A percentile compares a stretch with the other conserved stretches of the same genome.
phyloP scores from a whole-genome alignment of 495 filamentous ascomycete species.

The Penicillium longicatenatum region DNA sequence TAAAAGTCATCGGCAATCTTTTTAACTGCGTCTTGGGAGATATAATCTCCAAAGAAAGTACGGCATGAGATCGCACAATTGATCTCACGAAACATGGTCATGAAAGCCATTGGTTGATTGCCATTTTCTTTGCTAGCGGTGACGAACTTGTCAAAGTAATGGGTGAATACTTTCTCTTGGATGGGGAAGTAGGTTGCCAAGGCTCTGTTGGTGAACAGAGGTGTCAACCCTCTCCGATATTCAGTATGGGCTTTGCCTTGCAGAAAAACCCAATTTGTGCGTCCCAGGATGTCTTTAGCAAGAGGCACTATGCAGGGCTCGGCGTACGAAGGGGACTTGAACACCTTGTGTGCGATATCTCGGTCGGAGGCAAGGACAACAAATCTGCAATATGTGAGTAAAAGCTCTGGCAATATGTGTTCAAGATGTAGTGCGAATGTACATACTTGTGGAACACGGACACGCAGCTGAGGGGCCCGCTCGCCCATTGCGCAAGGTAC shows the following conservation, averaged over 20 bases:
- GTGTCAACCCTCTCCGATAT: slow-evolving; percentile 88
- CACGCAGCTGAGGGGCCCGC: slow-evolving; percentile 85
- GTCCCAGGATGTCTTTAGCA: slow-evolving; percentile 84
- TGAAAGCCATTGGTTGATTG: slow-evolving; percentile 72
- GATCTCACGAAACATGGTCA: slow-evolving; percentile 84
- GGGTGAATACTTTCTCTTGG: slow-evolving; percentile 80
- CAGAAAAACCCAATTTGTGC: slow-evolving; percentile 90
- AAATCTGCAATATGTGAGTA: slow-evolving; percentile 58
- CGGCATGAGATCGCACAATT: slow-evolving; percentile 89
- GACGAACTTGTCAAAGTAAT: slow-evolving; percentile 78
- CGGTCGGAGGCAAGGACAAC: slow-evolving; percentile 92
- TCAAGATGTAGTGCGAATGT: neutral
- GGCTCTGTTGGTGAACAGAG: slow-evolving; percentile 85
- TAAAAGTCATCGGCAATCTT: slow-evolving; percentile 96
- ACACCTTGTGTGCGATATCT: slow-evolving; percentile 88
- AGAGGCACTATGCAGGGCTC: slow-evolving; percentile 93
- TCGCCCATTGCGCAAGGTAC: slow-evolving; percentile 83
- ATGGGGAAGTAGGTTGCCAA: slow-evolving; percentile 83
- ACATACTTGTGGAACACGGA: slow-evolving; percentile 94
- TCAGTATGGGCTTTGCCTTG: slow-evolving; percentile 88
- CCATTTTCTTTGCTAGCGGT: slow-evolving; percentile 60
- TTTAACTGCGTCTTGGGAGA: slow-evolving; percentile 63
- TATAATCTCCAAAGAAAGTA: slow-evolving; percentile 46
- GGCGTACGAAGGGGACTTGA: slow-evolving; percentile 85
- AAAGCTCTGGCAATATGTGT: neutral